Evolutionary conservation across 1,284 basidiomycete genomes (phyloP).

Genomic region (Sporisorium graminicola): DNA sequence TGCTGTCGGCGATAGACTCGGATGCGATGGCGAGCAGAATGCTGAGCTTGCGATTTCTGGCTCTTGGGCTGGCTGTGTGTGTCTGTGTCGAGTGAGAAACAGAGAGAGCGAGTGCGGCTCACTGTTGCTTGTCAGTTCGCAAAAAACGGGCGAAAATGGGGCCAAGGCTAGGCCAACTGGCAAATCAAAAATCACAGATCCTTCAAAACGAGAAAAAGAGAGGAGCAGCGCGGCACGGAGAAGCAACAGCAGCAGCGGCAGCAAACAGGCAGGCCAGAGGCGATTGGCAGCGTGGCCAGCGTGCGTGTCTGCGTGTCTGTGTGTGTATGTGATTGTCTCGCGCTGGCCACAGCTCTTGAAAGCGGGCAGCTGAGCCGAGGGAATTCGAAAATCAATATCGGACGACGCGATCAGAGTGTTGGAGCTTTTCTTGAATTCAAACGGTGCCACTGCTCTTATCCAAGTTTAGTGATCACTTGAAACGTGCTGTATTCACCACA

Average conservation of each 20-base stretch:
- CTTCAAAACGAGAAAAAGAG: not conserved
- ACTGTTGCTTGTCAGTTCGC: not conserved
- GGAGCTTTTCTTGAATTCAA: not conserved
- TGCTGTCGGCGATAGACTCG: slow-evolving; percentile 11
- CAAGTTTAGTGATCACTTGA: slow-evolving; percentile 16
- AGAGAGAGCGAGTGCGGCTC: too few species aligned
- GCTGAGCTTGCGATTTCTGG: slow-evolving; percentile 6
- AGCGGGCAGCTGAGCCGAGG: slow-evolving; percentile 21
- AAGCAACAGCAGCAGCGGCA: too few species aligned
- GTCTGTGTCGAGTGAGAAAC: not conserved
- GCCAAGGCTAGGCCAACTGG: not conserved
- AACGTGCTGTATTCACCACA: not conserved
- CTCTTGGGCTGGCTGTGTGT: not conserved
- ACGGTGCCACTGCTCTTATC: not conserved
- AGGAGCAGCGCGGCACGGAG: not conserved
- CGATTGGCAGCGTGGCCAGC: slow-evolving; percentile 1
- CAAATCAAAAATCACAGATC: not conserved
- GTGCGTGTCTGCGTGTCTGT: slow-evolving; percentile 9
- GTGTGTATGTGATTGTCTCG: not conserved
- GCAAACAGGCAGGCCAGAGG: too few species aligned
- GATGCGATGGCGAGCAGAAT: slow-evolving; percentile 22
- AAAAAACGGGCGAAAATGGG: not conserved
- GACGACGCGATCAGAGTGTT: slow-evolving; percentile 2
- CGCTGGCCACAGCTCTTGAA: slow-evolving; percentile 5
- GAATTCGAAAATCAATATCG: not conserved